Evolutionary conservation across 441 rosid species (phyloP), one percentile per base, ranked within the genome.

Genomic region (Adansonia grandidieri): DNA sequence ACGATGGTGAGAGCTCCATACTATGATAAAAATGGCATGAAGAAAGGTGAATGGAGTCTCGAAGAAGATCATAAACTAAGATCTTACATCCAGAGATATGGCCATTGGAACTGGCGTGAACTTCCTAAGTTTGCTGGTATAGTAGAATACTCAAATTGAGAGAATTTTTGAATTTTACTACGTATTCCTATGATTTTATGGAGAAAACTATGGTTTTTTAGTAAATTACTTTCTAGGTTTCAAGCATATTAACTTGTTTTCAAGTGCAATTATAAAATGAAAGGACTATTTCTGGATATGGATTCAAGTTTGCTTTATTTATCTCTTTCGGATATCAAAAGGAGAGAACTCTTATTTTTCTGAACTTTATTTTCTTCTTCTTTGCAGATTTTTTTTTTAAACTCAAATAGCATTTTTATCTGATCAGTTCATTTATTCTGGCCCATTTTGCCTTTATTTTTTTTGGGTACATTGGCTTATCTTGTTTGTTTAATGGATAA

Each of bases 121-220:
- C 82, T 88, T 40, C 87, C 90, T 50, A 80, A 78, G 75, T 80
- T 71, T 63, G 88, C 90, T n/a, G 90, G 90, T 88, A 75, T 20
- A 32, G 37, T 32, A 32, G 37, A 32, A 32, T 32, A 3, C 37
- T 32, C 37, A 32, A 32, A 32, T 3, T 2, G 37, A 32, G 4
- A 32, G 32, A 28, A 28, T 28, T 28, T 28, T 28, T 28, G 4
- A 32, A 32, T 2, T 32, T 32, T 3, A 32, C 37, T 2, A 32
- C 4, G 37, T 32, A 32, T 2, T 32, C 37, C 4, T 32, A 32
- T 32, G 37, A 32, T 32, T 32, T 32, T 32, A 32, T 32, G 37
- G 37, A 32, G 37, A 32, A 32, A 32, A 32, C 37, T 32, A 32
- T 32, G 37, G 48, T n/a, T 67, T 10, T 19, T 10, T 40, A 32